Evolutionary conservation across 2,329 filamentous ascomycete genomes (phyloP), one percentile per base, ranked within the genome.

Genomic region (Exutisphaerella laricina): DNA sequence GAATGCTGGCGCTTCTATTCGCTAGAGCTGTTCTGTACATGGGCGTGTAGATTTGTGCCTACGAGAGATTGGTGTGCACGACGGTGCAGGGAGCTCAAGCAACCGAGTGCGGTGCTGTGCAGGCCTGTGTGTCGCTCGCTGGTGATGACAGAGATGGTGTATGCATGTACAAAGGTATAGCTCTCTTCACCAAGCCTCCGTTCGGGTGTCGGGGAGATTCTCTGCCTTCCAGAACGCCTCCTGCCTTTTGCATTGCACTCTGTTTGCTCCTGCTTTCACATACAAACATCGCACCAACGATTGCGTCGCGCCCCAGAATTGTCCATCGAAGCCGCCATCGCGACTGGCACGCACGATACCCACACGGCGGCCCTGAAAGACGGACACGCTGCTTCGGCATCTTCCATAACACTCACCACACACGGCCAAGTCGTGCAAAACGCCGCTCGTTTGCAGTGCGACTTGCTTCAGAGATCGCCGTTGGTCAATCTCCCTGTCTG

Each of bases 191-290:
- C n/a, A n/a, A n/a, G n/a, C n/a, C n/a, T n/a, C n/a, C n/a, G n/a
- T n/a, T n/a, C n/a, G n/a, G n/a, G n/a, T n/a, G n/a, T n/a, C n/a
- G n/a, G n/a, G n/a, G n/a, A n/a, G n/a, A n/a, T n/a, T n/a, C n/a
- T n/a, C n/a, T n/a, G n/a, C 14, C n/a, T 41, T 41, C 39, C 30
- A 33, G 39, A 41, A 41, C 38, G 17, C 10, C 7, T 17, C 17
- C 10, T 16, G 25, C 17, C 10, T 21, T 14, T 20, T 14, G 29
- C 28, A 41, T 33, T 41, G 29, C 17, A 23, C 30, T 18, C 25
- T 39, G 20, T 16, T 38, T 17, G 21, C 35, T 38, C 21, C 35
- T 23, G 26, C 21, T 23, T n/a, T 8, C 32, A 22, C 16, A n/a
- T n/a, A n/a, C n/a, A n/a, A n/a, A n/a, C n/a, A n/a, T n/a, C 16